Evolutionary conservation across 805 yeast genomes (phyloP).

Genomic region (Brettanomyces naardenensis): DNA sequence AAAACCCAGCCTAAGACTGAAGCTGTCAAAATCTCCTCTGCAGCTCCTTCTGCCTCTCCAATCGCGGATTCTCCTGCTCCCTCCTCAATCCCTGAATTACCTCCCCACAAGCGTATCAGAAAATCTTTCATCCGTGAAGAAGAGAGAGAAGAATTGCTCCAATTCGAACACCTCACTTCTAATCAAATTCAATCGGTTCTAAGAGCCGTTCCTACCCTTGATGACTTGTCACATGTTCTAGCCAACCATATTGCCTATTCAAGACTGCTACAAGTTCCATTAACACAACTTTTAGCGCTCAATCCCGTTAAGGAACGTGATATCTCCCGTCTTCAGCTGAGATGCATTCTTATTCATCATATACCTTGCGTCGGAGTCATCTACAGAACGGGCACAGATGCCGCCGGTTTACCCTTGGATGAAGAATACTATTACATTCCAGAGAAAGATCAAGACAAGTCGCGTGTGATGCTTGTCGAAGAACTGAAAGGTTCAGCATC

Average conservation of each 20-base stretch:
- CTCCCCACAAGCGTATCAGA: slow-evolving; percentile 2
- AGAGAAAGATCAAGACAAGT: slow-evolving; percentile 68
- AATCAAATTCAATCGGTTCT: slow-evolving; percentile 24
- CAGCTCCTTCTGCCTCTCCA: neutral
- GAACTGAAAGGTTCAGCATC: slow-evolving; percentile 76
- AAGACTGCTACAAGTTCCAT: slow-evolving; percentile 78
- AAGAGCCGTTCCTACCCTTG: slow-evolving; percentile 31
- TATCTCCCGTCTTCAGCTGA: slow-evolving; percentile 36
- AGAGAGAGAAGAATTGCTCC: slow-evolving; percentile 2
- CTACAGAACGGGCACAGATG: slow-evolving; percentile 86
- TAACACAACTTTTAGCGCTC: slow-evolving; percentile 51
- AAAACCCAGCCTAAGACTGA: neutral
- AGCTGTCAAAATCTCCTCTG: neutral
- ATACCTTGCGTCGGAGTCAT: slow-evolving; percentile 79
- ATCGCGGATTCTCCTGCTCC: neutral
- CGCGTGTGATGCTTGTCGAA: slow-evolving; percentile 62
- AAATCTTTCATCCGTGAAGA: slow-evolving; percentile 4
- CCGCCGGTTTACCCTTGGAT: slow-evolving; percentile 90
- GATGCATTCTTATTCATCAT: slow-evolving; percentile 34
- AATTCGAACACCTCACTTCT: slow-evolving; percentile 11
- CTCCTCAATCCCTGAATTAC: neutral
- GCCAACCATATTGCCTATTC: slow-evolving; percentile 88
- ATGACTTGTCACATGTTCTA: slow-evolving; percentile 54
- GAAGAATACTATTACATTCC: slow-evolving; percentile 89
- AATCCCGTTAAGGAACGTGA: slow-evolving; percentile 48